A percentile compares a stretch with the other conserved stretches of the same genome.
phyloP scores from a whole-genome alignment of 257 asterid genomes.

The Paraleonurus japonicus region DNA sequence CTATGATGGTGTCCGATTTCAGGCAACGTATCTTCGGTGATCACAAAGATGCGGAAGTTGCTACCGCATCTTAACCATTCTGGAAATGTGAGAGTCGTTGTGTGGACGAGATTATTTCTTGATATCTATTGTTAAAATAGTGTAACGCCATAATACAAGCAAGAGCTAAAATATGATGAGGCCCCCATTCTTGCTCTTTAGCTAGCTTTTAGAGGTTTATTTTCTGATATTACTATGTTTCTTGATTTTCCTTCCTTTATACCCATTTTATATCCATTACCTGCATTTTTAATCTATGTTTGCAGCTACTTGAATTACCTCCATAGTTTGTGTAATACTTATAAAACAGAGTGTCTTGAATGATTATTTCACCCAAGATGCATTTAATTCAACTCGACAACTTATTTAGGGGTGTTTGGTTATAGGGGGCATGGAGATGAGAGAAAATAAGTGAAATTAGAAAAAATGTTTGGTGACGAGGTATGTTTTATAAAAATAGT shows the following conservation, averaged over 20 bases:
- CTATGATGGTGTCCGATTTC: constrained; percentile 91
- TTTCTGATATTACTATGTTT: constrained; percentile 16
- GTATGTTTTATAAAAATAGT: too few relatives aligned
- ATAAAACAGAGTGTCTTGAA: not conserved
- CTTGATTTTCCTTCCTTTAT: not conserved
- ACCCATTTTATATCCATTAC: not conserved
- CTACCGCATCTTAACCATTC: constrained; percentile 23
- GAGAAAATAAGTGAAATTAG: too few relatives aligned
- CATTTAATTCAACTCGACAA: not conserved
- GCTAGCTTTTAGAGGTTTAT: constrained; percentile 26
- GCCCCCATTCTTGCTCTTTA: constrained; percentile 28
- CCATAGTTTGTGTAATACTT: not conserved
- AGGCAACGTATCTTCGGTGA: constrained; percentile 90
- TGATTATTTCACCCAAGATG: not conserved
- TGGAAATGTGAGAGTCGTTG: not conserved
- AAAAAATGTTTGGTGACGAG: too few relatives aligned
- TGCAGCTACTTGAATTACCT: not conserved
- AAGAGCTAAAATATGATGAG: constrained; percentile 12
- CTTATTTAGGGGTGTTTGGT: too few relatives aligned
- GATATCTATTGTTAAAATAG: not conserved
- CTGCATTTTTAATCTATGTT: not conserved
- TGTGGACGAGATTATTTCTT: not conserved
- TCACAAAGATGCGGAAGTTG: constrained; percentile 45
- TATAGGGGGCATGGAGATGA: too few relatives aligned
- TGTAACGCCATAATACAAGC: constrained; percentile 21